Conservation (phyloP, 768 basidiomycete genomes). For the Omphalotus guepiniiformis region DNA sequence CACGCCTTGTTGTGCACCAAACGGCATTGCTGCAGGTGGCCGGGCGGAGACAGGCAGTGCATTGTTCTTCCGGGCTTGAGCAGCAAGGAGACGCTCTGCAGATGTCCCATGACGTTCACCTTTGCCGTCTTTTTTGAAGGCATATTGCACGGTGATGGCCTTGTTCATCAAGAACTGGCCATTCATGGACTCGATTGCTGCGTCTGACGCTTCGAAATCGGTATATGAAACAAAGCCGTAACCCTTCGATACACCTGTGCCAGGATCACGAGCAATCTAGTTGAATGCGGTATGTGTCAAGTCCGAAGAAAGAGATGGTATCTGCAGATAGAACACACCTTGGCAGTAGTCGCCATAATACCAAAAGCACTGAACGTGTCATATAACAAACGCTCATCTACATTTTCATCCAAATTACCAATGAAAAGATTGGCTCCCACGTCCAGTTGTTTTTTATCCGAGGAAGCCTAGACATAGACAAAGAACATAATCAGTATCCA, state of each 20-base stretch:
- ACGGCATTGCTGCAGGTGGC: constrained; percentile 72
- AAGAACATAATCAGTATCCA: constrained; percentile 13
- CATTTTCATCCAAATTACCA: constrained; percentile 91
- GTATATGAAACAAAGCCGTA: constrained; percentile 98
- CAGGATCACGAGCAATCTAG: constrained; percentile 89
- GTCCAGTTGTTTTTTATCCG: constrained; percentile 97
- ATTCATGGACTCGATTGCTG: constrained; percentile 96
- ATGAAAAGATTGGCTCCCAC: constrained; percentile 98
- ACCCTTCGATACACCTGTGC: constrained; percentile 84
- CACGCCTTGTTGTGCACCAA: constrained; percentile 62
- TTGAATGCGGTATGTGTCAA: constrained; percentile 8
- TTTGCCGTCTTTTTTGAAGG: constrained; percentile 99
- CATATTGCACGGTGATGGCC: constrained; percentile 94
- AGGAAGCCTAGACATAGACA: constrained; percentile 67
- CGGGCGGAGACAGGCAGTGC: constrained; percentile 76
- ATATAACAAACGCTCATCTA: constrained; percentile 88
- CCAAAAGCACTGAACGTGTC: constrained; percentile 97
- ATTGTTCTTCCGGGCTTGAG: constrained; percentile 95
- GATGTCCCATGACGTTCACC: constrained; percentile 96
- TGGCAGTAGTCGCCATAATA: constrained; percentile 86
- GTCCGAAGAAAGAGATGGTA: constrained; percentile 6
- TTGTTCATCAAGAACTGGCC: constrained; percentile 98
- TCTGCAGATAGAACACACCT: constrained; percentile 46
- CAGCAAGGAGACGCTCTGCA: constrained; percentile 93
- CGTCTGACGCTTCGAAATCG: constrained; percentile 96